Base-by-base conservation (phyloP, 352 stramenopile genomes). In the Thraustotheca clavata region DNA sequence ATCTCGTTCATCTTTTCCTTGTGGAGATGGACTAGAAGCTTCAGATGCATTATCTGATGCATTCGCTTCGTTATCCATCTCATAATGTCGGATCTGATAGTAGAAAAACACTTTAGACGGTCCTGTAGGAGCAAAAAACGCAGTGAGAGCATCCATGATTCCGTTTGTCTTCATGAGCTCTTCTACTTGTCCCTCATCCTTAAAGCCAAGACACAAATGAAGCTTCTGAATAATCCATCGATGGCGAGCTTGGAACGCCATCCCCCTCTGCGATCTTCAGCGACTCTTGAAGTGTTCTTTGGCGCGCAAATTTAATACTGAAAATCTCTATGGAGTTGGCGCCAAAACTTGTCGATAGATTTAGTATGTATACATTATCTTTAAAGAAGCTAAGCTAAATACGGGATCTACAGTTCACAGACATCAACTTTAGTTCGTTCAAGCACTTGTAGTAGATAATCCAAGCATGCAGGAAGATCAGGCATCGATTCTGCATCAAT, bases 201-300 rank as follows among this genome's bases (percentile, higher is more conserved):
- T 67, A 63, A 93, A 89, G 16, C 80, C 79, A n/a, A 93, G 71
- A 6, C 76, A 70, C 14, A 81, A 72, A 65, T 93, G 81, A 49
- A 93, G 63, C 29, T 83, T 82, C 77, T 91, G 81, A 59, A 93
- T 88, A 67, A 91, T 78, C 83, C 83, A 93, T 62, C 81, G 81
- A 54, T 93, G 83, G 20, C 83, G 78, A 41, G 80, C 83, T 69
- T 93, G 83, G 80, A 93, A 91, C 61, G 83, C 83, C 83, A 91
- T 91, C 22, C 31, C 6, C n/a, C 33, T 34, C 18, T n/a, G 18
- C 14, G 3, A 60, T 59, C 34, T 49, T 61, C 34, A 34, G 26
- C 26, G 12, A 1, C 35, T 35, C 35, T 63, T 60, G 26, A 24
- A 3, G 29, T 38, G n/a, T n/a, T n/a, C n/a, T n/a, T n/a, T n/a